Percentiles rank a stretch among this genome's conserved stretches.
Evolutionary conservation across 176 grass and related monocot species (phyloP).

Genomic region (Aegilops speltoides): DNA sequence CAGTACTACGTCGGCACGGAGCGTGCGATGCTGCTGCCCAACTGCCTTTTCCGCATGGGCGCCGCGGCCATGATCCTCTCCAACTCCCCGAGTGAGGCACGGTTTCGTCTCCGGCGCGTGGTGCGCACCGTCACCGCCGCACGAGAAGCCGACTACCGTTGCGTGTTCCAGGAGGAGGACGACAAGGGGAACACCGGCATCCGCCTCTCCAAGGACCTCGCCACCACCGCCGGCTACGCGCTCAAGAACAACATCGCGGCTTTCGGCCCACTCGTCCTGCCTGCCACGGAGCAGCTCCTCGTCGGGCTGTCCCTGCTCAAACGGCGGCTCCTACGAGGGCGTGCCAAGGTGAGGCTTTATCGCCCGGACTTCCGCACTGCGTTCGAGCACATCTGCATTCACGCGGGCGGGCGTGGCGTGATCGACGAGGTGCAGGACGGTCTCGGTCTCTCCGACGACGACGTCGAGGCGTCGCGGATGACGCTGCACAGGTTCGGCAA

Average conservation of each 20-base stretch:
- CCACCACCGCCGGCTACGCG: constrained; percentile 29
- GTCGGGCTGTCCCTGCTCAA: constrained; percentile 25
- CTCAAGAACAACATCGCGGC: constrained; percentile 42
- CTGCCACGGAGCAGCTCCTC: constrained; percentile 39
- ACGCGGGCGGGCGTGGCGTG: background rate
- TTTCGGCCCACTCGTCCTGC: constrained; percentile 41
- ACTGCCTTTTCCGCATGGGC: constrained; percentile 1
- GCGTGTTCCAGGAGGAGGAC: constrained; percentile 55
- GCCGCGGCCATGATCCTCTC: background rate
- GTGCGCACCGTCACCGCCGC: background rate
- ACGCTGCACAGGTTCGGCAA: constrained; percentile 78
- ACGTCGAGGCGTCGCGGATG: constrained; percentile 66
- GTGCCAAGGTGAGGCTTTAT: constrained; percentile 36
- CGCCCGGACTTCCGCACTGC: constrained; percentile 51
- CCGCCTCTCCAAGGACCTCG: background rate
- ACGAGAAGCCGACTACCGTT: constrained; percentile 33
- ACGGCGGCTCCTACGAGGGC: constrained; percentile 30
- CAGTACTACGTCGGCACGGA: constrained; percentile 51
- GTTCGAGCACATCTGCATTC: constrained; percentile 61
- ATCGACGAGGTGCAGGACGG: constrained; percentile 28
- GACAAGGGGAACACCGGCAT: constrained; percentile 19
- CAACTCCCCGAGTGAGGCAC: background rate
- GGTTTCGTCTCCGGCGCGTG: background rate
- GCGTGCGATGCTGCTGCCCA: constrained; percentile 43
- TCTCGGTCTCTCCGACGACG: constrained; percentile 34